Conservation (phyloP, 257 asterid species). For the Fraxinus pennsylvanica region DNA sequence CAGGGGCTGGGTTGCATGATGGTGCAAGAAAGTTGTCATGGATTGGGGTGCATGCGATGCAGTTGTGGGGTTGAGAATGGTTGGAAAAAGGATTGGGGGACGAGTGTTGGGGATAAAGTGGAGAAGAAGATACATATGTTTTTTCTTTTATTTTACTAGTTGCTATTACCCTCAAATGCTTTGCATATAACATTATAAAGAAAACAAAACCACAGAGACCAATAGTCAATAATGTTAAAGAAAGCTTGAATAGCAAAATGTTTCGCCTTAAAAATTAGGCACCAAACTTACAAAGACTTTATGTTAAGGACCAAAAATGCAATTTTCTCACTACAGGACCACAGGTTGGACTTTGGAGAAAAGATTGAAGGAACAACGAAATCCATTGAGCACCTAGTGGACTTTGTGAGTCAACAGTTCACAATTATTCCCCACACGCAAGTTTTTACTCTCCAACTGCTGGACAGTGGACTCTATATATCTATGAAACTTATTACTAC, state of each 20-base stretch:
- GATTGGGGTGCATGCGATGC: no score
- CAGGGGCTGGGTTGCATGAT: no score
- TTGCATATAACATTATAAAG: no score
- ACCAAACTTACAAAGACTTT: neutral
- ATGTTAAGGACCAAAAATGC: neutral
- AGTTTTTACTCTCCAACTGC: neutral
- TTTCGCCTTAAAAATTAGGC: neutral
- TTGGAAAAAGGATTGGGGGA: no score
- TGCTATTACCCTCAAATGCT: neutral
- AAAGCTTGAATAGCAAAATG: neutral
- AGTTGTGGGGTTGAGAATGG: no score
- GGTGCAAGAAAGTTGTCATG: no score
- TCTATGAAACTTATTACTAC: neutral
- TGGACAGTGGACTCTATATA: neutral
- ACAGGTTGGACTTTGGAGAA: neutral
- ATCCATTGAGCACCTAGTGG: neutral
- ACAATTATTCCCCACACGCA: neutral
- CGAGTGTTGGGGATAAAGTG: no score
- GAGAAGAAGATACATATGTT: neutral
- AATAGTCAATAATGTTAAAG: neutral
- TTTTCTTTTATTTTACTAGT: neutral
- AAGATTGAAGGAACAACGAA: neutral
- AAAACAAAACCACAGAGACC: neutral
- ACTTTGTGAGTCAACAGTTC: neutral
- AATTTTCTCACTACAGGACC: neutral